Conservation (phyloP, 2,329 filamentous ascomycete species). For the Hypoxylon sp. region DNA sequence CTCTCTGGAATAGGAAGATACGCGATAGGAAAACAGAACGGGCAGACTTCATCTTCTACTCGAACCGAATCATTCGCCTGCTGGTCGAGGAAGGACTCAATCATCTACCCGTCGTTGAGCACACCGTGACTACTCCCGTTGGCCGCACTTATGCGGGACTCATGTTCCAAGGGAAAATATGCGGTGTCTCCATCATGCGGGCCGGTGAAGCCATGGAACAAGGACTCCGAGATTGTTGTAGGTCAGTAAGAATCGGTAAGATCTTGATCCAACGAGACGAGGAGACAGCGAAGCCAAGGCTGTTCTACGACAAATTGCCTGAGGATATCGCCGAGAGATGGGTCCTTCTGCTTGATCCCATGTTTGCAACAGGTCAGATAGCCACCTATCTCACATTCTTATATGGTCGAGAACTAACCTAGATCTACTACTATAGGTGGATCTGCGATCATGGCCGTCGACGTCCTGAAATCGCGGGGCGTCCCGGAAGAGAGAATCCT, state of each 20-base stretch:
- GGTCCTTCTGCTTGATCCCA: slow-evolving; percentile 96
- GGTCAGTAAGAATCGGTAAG: slow-evolving; percentile 98
- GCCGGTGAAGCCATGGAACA: slow-evolving; percentile 99
- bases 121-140: slow-evolving; percentile 91
- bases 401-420: slow-evolving; percentile 34
- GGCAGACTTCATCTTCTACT: slow-evolving; percentile 99
- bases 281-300: slow-evolving; percentile 89
- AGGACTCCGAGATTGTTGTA: slow-evolving; percentile 94
- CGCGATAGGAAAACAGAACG: slow-evolving; percentile 90
- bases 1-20: slow-evolving; percentile 80
- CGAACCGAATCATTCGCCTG: slow-evolving; percentile 96
- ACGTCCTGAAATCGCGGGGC: slow-evolving; percentile 89
- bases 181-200: slow-evolving; percentile 98
- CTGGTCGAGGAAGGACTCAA: slow-evolving; percentile 98
- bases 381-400: slow-evolving; percentile 17
- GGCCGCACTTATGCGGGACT: slow-evolving; percentile 90
- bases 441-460: slow-evolving; percentile 96
- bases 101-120: slow-evolving; percentile 91
- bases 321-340: slow-evolving; percentile 93
- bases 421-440: slow-evolving; percentile 71
- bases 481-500: slow-evolving; percentile 96
- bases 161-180: slow-evolving; percentile 97
- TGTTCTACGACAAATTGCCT: slow-evolving; percentile 98
- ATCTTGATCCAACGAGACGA: slow-evolving; percentile 98
- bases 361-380: slow-evolving; percentile 91